Percentiles rank a stretch among this genome's conserved stretches.
Conservation (phyloP, 2,329 filamentous ascomycete species). For the Aspergillus aculeatinus region DNA sequence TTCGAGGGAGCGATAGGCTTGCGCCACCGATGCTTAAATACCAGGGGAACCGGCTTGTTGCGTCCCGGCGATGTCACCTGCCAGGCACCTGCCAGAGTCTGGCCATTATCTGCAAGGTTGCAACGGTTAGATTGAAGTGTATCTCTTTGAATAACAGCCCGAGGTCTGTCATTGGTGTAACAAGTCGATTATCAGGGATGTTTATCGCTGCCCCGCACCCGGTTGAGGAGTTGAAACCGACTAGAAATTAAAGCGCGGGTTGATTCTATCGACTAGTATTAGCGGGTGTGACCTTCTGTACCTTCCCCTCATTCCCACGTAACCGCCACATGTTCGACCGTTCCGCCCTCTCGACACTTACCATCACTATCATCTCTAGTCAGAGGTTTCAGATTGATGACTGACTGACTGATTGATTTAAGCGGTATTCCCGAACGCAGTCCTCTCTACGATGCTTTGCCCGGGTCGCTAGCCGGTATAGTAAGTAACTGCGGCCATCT, state of each 20-base stretch:
- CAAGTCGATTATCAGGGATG: neutral
- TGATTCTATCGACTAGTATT: neutral
- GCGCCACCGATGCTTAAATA: neutral
- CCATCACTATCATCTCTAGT: too few species aligned
- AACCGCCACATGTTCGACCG: neutral
- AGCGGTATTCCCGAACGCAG: too few species aligned
- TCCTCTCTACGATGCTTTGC: too few species aligned
- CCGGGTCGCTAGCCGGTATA: too few species aligned
- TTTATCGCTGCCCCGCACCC: neutral
- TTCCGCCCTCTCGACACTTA: too few species aligned
- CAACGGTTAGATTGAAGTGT: neutral
- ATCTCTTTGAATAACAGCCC: neutral
- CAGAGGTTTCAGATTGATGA: too few species aligned
- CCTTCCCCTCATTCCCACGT: neutral
- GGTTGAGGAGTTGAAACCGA: neutral
- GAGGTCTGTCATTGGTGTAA: neutral
- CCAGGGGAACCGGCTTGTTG: neutral
- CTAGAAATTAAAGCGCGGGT: neutral
- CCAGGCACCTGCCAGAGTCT: neutral
- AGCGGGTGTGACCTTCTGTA: conserved; percentile 1
- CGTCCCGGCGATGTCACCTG: neutral
- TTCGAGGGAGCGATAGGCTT: neutral
- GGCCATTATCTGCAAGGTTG: neutral
- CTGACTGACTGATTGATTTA: too few species aligned
- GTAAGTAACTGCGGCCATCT: too few species aligned